A percentile compares a stretch with the other conserved stretches of the same genome.
Conservation (phyloP, 805 yeast genomes). For the Lachancea kluyveri region DNA sequence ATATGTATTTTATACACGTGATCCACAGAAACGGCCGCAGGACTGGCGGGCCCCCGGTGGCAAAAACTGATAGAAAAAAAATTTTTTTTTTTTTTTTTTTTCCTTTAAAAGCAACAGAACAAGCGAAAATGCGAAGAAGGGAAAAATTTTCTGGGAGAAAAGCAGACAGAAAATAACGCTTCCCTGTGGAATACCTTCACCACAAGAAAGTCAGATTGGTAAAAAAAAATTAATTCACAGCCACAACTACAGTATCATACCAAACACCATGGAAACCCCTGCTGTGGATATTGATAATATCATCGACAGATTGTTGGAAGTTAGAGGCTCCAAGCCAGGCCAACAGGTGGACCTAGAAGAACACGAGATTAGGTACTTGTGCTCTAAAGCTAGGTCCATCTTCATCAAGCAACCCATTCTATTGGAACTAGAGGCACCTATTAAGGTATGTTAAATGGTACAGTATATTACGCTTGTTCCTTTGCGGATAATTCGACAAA, state of each 20-base stretch:
- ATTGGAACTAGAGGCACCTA: conserved; percentile 94
- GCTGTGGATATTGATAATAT: conserved; percentile 96
- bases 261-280: conserved; percentile 37
- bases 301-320: conserved; percentile 93
- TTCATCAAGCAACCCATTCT: conserved; percentile 96
- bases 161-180: background rate
- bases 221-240: too few species aligned
- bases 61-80: too few species aligned
- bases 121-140: background rate
- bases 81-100: too few species aligned
- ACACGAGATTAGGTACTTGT: conserved; percentile 87
- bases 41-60: too few species aligned
- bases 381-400: conserved; percentile 97
- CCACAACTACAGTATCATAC: background rate
- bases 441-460: conserved; percentile 63
- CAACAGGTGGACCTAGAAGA: conserved; percentile 92
- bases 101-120: conserved; percentile 1
- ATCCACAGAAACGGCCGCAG: too few species aligned
- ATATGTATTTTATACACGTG: too few species aligned
- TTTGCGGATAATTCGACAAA: too few species aligned
- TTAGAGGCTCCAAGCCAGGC: conserved; percentile 97
- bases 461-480: too few species aligned
- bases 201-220: too few species aligned
- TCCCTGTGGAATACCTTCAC: too few species aligned
- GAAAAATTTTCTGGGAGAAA: background rate